phyloP scores from a whole-genome alignment of 2,329 filamentous ascomycete genomes.

The Davidsoniella australis region DNA sequence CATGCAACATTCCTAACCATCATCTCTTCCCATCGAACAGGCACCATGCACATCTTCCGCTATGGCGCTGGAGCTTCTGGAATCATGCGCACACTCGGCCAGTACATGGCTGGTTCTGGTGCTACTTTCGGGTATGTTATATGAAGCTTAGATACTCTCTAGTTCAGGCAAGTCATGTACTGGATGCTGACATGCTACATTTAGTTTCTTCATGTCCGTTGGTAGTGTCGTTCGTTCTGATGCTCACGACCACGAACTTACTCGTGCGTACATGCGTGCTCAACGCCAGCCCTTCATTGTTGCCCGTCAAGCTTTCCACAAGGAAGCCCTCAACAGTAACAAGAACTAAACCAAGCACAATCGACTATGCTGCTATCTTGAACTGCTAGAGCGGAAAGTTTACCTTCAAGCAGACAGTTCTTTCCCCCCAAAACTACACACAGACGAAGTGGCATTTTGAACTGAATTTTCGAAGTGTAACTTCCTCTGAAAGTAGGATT shows the following conservation, averaged over 20 bases:
- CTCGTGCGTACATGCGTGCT: constrained; percentile 44
- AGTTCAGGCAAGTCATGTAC: background rate
- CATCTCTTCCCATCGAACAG: constrained; percentile 25
- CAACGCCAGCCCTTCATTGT: constrained; percentile 59
- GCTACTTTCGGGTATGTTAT: constrained; percentile 73
- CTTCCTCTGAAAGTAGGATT: no score
- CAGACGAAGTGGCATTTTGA: no score
- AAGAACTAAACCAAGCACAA: no score
- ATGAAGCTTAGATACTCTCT: background rate
- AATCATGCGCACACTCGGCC: constrained; percentile 81
- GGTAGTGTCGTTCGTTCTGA: constrained; percentile 93
- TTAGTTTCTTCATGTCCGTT: constrained; percentile 93
- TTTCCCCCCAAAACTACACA: no score
- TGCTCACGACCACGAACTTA: constrained; percentile 56
- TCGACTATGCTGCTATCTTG: no score
- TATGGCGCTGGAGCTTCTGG: constrained; percentile 88
- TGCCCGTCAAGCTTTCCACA: constrained; percentile 20
- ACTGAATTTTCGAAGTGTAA: no score
- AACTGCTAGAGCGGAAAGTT: no score
- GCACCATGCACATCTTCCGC: constrained; percentile 85
- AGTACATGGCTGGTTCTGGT: constrained; percentile 91
- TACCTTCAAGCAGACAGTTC: no score
- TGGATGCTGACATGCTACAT: background rate
- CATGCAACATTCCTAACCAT: constrained; percentile 13
- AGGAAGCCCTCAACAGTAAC: background rate